Conservation (phyloP, 2,329 filamentous ascomycete genomes). For the Coniochaeta sp. region DNA sequence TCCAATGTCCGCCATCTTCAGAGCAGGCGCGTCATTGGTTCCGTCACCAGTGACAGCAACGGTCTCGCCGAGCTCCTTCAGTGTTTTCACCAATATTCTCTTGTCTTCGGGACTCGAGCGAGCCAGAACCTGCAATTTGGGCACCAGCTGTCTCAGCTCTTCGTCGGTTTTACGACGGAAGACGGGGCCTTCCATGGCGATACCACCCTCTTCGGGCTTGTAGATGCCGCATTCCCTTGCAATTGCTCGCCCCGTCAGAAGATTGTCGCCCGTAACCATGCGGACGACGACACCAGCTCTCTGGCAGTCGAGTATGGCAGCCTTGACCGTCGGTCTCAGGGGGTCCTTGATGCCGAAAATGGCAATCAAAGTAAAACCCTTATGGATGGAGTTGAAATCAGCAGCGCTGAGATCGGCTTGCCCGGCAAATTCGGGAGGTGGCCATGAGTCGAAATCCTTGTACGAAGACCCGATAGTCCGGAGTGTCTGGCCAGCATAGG, state of each 20-base stretch:
- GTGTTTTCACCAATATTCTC: slow-evolving; percentile 50
- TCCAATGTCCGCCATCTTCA: slow-evolving; percentile 60
- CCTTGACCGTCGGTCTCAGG: slow-evolving; percentile 58
- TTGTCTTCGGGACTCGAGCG: slow-evolving; percentile 63
- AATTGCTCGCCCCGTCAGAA: slow-evolving; percentile 57
- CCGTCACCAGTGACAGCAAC: slow-evolving; percentile 62
- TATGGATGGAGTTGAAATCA: slow-evolving; percentile 54
- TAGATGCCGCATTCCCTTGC: slow-evolving; percentile 60
- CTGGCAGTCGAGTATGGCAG: slow-evolving; percentile 60
- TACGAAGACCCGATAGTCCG: slow-evolving; percentile 71
- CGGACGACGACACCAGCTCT: slow-evolving; percentile 63
- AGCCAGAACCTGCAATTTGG: slow-evolving; percentile 55
- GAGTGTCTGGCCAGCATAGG: slow-evolving; percentile 59
- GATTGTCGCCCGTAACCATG: slow-evolving; percentile 58
- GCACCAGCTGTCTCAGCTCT: slow-evolving; percentile 52
- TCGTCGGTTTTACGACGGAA: slow-evolving; percentile 55
- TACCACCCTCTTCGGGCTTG: slow-evolving; percentile 39
- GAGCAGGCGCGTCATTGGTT: slow-evolving; percentile 58
- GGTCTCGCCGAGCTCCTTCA: slow-evolving; percentile 57
- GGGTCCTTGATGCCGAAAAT: slow-evolving; percentile 72
- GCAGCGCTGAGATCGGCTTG: slow-evolving; percentile 54
- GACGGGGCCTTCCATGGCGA: slow-evolving; percentile 62
- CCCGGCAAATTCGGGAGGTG: slow-evolving; percentile 14
- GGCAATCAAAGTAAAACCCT: slow-evolving; percentile 65
- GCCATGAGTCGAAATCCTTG: slow-evolving; percentile 54